Percentiles rank a stretch among this genome's conserved stretches.
phyloP scores from a whole-genome alignment of 208 protist genomes.

The Naegleria lovaniensis region DNA sequence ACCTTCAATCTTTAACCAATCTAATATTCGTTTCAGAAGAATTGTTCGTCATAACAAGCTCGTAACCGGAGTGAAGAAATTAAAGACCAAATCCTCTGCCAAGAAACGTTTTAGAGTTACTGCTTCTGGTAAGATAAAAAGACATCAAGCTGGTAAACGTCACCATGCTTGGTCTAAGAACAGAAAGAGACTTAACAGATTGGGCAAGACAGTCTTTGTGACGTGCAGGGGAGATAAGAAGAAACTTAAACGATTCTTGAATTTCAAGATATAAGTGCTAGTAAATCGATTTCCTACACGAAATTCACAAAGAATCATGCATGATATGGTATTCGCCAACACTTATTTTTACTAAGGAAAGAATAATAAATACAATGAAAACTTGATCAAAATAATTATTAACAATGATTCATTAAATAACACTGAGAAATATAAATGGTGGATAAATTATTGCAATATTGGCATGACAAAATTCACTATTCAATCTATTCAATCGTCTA shows the following conservation, averaged over 20 bases:
- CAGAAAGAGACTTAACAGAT: background rate
- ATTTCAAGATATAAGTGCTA: background rate
- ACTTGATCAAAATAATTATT: too few relatives aligned
- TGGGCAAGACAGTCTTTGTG: background rate
- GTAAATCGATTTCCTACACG: too few relatives aligned
- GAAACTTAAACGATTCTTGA: background rate
- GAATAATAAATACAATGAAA: too few relatives aligned
- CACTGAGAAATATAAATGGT: too few relatives aligned
- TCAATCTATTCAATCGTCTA: too few relatives aligned
- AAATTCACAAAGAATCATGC: too few relatives aligned
- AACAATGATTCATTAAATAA: too few relatives aligned
- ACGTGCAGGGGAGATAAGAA: background rate
- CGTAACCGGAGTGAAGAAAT: background rate
- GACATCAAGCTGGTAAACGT: background rate
- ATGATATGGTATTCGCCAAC: too few relatives aligned
- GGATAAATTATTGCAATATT: too few relatives aligned
- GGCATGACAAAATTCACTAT: too few relatives aligned
- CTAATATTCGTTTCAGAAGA: background rate
- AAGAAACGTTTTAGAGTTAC: background rate
- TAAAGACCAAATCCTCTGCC: background rate
- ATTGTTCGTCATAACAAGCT: background rate
- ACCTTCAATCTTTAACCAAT: background rate
- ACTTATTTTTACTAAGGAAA: too few relatives aligned
- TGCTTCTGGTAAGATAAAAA: background rate
- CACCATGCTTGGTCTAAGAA: conserved; percentile 1